Percentiles rank a stretch among this genome's conserved stretches.
phyloP scores from a whole-genome alignment of 805 yeast genomes.

The Barnettozyma sucrosica region DNA sequence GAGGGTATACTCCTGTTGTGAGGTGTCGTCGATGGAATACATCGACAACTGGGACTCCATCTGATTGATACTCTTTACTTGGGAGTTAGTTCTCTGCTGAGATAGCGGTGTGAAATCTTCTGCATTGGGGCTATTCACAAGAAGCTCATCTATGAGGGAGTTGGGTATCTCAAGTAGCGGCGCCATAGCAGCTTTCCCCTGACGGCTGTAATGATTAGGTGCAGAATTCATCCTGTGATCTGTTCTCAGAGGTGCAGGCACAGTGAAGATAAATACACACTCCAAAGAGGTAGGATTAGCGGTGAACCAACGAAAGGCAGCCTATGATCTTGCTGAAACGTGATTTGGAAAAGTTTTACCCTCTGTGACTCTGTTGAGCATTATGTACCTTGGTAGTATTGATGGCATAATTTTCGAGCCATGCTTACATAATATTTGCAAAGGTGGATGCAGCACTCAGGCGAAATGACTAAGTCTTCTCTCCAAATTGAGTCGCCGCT shows the following conservation, averaged over 20 bases:
- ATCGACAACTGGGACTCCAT: slow-evolving; percentile 11
- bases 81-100: background rate
- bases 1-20: background rate
- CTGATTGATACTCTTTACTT: background rate
- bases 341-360: background rate
- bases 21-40: slow-evolving; percentile 9
- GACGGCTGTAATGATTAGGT: background rate
- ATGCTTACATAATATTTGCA: background rate
- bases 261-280: background rate
- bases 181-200: background rate
- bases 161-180: background rate
- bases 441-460: too few species aligned
- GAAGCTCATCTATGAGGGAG: background rate
- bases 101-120: background rate
- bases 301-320: background rate
- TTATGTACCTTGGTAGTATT: slow-evolving; percentile 4
- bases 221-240: background rate
- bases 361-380: background rate
- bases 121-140: background rate
- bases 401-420: background rate
- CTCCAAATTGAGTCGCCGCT: too few species aligned
- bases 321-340: background rate
- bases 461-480: too few species aligned
- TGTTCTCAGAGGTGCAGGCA: background rate
- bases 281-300: background rate